Conservation (phyloP, 768 basidiomycete species). For the Tremella yokohamensis region DNA sequence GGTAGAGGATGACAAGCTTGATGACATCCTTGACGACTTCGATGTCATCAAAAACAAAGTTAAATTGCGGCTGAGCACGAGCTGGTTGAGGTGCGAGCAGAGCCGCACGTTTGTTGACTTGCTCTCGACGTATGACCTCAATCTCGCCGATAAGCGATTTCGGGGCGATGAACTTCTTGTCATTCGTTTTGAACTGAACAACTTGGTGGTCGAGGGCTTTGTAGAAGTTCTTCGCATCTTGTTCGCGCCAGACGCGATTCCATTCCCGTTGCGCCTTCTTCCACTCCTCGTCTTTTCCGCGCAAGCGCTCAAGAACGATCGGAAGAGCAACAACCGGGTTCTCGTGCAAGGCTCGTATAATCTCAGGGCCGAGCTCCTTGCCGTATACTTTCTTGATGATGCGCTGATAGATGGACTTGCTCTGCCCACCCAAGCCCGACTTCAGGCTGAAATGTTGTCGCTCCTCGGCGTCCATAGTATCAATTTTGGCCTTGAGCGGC, state of each 20-base stretch:
- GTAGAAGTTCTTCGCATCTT: conserved; percentile 94
- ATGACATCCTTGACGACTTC: conserved; percentile 80
- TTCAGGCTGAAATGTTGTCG: conserved; percentile 73
- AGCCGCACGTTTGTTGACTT: conserved; percentile 47
- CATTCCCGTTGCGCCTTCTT: conserved; percentile 87
- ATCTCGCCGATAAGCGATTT: conserved; percentile 50
- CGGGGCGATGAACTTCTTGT: conserved; percentile 62
- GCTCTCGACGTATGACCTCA: conserved; percentile 49
- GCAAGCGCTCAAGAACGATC: conserved; percentile 80
- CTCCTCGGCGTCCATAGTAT: conserved; percentile 85
- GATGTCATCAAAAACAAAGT: conserved; percentile 73
- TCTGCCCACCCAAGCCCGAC: conserved; percentile 81
- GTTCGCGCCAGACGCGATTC: conserved; percentile 94
- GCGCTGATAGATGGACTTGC: conserved; percentile 83
- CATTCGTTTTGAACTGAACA: conserved; percentile 87
- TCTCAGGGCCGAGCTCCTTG: conserved; percentile 49
- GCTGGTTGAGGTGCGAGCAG: conserved; percentile 50
- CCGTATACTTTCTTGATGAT: conserved; percentile 94
- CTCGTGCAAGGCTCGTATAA: conserved; percentile 71
- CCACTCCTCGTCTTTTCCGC: conserved; percentile 97
- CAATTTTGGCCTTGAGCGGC: conserved; percentile 76
- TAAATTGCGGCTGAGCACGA: conserved; percentile 67
- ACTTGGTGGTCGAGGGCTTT: conserved; percentile 96
- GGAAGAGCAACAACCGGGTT: conserved; percentile 85
- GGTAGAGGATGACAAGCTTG: conserved; percentile 83